phyloP scores from a whole-genome alignment of 495 filamentous ascomycete genomes.

The Penicillium angulare region DNA sequence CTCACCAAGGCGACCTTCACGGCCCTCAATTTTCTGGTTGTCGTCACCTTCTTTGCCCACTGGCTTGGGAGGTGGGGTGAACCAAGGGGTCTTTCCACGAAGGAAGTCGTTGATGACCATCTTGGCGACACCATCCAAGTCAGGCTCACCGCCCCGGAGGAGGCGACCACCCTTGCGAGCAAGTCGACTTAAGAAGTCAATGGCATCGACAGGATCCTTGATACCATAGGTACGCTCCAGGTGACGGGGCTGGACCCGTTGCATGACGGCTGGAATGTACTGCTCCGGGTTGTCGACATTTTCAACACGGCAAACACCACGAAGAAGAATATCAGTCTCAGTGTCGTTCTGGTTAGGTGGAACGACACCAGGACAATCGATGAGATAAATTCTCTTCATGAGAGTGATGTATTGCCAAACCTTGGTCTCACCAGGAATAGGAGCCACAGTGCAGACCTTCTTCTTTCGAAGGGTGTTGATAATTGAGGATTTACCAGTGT shows the following conservation, averaged over 20 bases:
- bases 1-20: constrained; percentile 61
- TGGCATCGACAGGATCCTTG: constrained; percentile 61
- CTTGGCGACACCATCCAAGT: constrained; percentile 90
- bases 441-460: constrained; percentile 91
- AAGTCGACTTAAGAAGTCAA: constrained; percentile 81
- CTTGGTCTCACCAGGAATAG: constrained; percentile 90
- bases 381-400: constrained; percentile 95
- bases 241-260: constrained; percentile 77
- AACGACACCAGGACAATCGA: constrained; percentile 95
- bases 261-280: constrained; percentile 82
- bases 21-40: constrained; percentile 55
- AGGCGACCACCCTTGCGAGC: constrained; percentile 85
- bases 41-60: constrained; percentile 53
- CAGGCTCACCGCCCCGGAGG: constrained; percentile 85
- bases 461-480: constrained; percentile 93
- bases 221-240: constrained; percentile 91
- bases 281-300: constrained; percentile 95
- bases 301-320: constrained; percentile 89
- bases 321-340: constrained; percentile 83
- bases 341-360: constrained; percentile 80
- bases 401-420: constrained; percentile 97
- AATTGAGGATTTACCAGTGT: constrained; percentile 86
- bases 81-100: constrained; percentile 94
- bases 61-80: constrained; percentile 70
- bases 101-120: constrained; percentile 96